Conservation (phyloP, 2,329 filamentous ascomycete species). For the Colletotrichum plurivorum region DNA sequence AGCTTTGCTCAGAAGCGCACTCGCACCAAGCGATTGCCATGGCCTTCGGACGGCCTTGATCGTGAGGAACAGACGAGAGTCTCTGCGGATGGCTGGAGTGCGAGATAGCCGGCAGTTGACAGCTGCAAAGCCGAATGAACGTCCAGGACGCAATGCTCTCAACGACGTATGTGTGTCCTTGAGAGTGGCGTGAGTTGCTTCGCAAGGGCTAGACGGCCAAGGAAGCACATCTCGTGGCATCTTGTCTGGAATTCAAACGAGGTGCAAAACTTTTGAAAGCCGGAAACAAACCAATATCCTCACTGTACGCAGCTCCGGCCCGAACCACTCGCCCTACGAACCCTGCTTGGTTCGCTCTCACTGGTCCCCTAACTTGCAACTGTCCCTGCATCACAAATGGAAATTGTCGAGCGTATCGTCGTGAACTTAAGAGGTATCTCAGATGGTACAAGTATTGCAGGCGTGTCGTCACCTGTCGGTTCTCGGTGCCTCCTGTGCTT, state of each 20-base stretch:
- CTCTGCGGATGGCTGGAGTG: too few relatives aligned
- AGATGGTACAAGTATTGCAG: slow-evolving; percentile 30
- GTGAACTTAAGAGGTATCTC: slow-evolving; percentile 36
- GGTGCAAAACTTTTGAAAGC: too few relatives aligned
- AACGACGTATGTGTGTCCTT: neutral
- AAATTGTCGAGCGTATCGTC: neutral
- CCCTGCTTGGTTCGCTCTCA: too few relatives aligned
- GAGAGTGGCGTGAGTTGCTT: neutral
- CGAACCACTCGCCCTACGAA: too few relatives aligned
- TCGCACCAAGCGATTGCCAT: neutral
- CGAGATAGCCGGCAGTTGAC: too few relatives aligned
- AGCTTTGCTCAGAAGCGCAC: neutral
- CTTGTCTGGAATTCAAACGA: too few relatives aligned
- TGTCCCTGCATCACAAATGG: neutral
- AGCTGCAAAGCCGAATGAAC: too few relatives aligned
- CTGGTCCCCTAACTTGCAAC: neutral
- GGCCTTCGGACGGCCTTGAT: too few relatives aligned
- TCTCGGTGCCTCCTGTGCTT: slow-evolving; percentile 10
- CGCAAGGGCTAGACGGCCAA: neutral
- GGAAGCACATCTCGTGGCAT: neutral
- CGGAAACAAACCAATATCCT: too few relatives aligned
- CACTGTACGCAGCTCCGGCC: too few relatives aligned
- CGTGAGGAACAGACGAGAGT: too few relatives aligned
- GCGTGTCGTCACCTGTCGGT: slow-evolving; percentile 28
- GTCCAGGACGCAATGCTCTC: too few relatives aligned